Evolutionary conservation across 371 early-diverging fungal species (phyloP).

Genomic region (Zopfochytrium polystomum): DNA sequence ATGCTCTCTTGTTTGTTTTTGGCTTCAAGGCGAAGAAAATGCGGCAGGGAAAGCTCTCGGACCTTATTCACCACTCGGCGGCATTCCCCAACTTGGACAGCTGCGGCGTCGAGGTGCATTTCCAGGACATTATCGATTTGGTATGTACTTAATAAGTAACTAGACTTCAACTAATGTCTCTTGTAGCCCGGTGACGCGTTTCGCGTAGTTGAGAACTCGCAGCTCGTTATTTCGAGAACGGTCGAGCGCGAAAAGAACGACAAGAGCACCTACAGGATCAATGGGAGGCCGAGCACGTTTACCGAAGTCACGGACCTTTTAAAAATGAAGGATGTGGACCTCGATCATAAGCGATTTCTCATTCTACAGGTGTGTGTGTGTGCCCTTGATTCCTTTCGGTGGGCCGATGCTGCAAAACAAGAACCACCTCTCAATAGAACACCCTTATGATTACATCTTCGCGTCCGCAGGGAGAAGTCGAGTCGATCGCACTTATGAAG

Average conservation of each 20-base stretch:
- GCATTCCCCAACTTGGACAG: slow-evolving; percentile 61
- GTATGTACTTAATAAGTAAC: slow-evolving; percentile 38
- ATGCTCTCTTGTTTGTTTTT: slow-evolving; percentile 98
- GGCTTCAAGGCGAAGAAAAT: slow-evolving; percentile 99
- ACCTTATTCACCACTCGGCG: slow-evolving; percentile 95
- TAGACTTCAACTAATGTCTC: background rate
- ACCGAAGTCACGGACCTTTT: slow-evolving; percentile 86
- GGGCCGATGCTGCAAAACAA: background rate
- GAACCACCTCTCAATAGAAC: too few species aligned
- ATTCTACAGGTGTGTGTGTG: slow-evolving; percentile 75
- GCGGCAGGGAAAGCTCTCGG: slow-evolving; percentile 94
- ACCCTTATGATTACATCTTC: too few species aligned
- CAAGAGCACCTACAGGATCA: slow-evolving; percentile 60
- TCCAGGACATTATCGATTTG: slow-evolving; percentile 81
- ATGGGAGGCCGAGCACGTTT: slow-evolving; percentile 68
- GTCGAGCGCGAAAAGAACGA: slow-evolving; percentile 39
- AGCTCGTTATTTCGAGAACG: slow-evolving; percentile 77
- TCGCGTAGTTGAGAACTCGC: slow-evolving; percentile 65
- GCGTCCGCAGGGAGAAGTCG: slow-evolving; percentile 93
- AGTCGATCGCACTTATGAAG: slow-evolving; percentile 98
- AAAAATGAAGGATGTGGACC: slow-evolving; percentile 88
- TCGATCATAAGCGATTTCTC: slow-evolving; percentile 98
- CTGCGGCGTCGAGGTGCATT: slow-evolving; percentile 94
- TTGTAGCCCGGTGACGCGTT: slow-evolving; percentile 47
- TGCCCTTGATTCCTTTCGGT: background rate